Conservation (phyloP, 768 basidiomycete genomes). For the Phylloporus rhodoxanthus region DNA sequence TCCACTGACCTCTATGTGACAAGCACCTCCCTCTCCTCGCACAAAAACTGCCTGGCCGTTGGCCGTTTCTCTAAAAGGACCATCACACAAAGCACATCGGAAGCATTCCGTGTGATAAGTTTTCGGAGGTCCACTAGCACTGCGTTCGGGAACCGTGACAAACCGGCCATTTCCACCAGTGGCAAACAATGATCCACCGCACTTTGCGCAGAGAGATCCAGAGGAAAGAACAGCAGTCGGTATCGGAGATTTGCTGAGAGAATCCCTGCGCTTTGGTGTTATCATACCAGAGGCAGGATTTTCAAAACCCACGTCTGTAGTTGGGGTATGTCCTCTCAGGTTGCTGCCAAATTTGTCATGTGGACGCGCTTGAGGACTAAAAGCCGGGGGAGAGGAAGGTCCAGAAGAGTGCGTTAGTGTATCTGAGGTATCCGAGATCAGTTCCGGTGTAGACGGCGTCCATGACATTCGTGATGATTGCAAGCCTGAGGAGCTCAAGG, state of each 20-base stretch:
- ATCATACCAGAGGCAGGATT: conserved; percentile 20
- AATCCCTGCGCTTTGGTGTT: conserved; percentile 26
- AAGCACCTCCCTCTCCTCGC: conserved; percentile 55
- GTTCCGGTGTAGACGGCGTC: conserved; percentile 50
- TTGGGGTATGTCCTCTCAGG: conserved; percentile 5
- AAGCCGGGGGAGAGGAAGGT: conserved; percentile 45
- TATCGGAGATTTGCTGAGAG: conserved; percentile 22
- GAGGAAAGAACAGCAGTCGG: conserved; percentile 31
- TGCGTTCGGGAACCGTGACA: conserved; percentile 60
- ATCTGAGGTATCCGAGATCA: conserved; percentile 58
- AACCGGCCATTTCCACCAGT: conserved; percentile 55
- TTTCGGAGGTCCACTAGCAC: conserved; percentile 39
- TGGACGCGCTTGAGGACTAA: conserved; percentile 28
- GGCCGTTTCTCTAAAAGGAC: conserved; percentile 53
- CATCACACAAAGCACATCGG: conserved; percentile 60
- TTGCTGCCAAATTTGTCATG: conserved; percentile 9
- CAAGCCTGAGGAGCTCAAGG: conserved; percentile 26
- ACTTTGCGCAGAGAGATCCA: conserved; percentile 54
- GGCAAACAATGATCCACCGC: conserved; percentile 52
- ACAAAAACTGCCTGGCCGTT: conserved; percentile 70
- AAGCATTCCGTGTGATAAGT: conserved; percentile 75
- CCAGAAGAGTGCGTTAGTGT: conserved; percentile 49
- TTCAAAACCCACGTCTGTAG: conserved; percentile 6
- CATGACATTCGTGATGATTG: conserved; percentile 27
- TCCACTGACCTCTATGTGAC: conserved; percentile 52